Base-by-base conservation (phyloP, 495 filamentous ascomycete species). In the Trichocladium uniseriatum region DNA sequence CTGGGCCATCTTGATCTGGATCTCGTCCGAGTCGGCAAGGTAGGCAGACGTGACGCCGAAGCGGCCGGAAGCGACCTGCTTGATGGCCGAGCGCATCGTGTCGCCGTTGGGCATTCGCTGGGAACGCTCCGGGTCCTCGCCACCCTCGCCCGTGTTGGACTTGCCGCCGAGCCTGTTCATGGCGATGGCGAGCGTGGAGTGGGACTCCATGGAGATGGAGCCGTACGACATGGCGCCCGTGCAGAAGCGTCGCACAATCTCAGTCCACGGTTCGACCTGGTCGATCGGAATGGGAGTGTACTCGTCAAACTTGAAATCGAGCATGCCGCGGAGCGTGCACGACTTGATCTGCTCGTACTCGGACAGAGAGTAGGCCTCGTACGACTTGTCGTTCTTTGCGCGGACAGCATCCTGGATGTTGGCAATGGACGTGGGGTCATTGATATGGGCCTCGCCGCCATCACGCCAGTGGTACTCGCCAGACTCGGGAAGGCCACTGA, bases 1-100 rank as follows among this genome's bases (percentile, higher is more conserved):
- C 70, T 99, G 92, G 9, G 92, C 92, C 92, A 99, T 99, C 78
- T 99, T 99, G 77, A 99, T 99, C 72, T 99, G 92, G 31, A 99
- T 74, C 70, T 99, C 91, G 65, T 99, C 92, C 13, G 92, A 87
- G 66, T 99, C 92, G 35, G 92, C 90, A n/a, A 99, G 78, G 67
- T 97, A 99, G 74, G 94, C 87, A 28, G 89, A 92, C 8, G 94
- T 99, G 51, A 99, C 92, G 75, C 92, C 92, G 61, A 99, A 99
- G 52, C 92, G 87, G 38, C 94, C 92, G 10, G 92, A 97, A 22
- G 92, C 92, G 56, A 99, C 86, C 69, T 99, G 92, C 72, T 99
- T 99, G 74, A 99, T 99, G 35, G 92, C 85, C 37, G 94, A 97
- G 34, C 92, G 81, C 92, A 99, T 99, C 5, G 88, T 96, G 63